Evolutionary conservation across 2,329 filamentous ascomycete genomes (phyloP).

Genomic region (Alternaria sp.): DNA sequence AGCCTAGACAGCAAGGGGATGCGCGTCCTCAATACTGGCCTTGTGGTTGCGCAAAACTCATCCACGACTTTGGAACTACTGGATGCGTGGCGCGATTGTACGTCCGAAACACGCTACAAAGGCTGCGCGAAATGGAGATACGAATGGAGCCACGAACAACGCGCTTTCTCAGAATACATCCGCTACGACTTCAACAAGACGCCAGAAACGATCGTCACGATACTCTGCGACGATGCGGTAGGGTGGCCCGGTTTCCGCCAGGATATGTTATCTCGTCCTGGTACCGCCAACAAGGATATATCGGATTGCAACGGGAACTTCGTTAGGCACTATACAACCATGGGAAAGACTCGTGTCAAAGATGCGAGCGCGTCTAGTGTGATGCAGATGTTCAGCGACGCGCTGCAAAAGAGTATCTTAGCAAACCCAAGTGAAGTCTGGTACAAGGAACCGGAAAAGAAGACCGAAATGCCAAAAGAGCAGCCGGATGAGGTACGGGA

Average conservation of each 20-base stretch:
- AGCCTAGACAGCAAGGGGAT: constrained; percentile 48
- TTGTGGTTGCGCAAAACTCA: constrained; percentile 47
- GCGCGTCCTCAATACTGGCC: constrained; percentile 49
- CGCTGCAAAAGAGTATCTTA: constrained; percentile 15
- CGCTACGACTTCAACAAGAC: constrained; percentile 40
- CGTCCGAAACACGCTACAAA: constrained; percentile 30
- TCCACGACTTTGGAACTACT: constrained; percentile 33
- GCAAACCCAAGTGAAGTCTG: constrained; percentile 7
- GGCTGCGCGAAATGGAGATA: constrained; percentile 38
- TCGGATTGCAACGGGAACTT: constrained; percentile 38
- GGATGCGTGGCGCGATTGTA: constrained; percentile 40
- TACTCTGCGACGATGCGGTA: constrained; percentile 46
- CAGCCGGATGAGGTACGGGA: neutral
- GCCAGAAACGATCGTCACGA: constrained; percentile 32
- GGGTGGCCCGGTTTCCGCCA: constrained; percentile 38
- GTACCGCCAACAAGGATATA: constrained; percentile 1
- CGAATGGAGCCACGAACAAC: constrained; percentile 41
- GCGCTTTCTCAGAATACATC: constrained; percentile 43
- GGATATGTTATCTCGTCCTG: constrained; percentile 13
- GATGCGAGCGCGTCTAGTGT: constrained; percentile 7
- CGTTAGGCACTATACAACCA: constrained; percentile 34
- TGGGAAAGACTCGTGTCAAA: constrained; percentile 22
- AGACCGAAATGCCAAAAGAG: neutral
- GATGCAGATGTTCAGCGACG: constrained; percentile 20
- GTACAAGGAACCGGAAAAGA: constrained; percentile 19